A percentile compares a stretch with the other conserved stretches of the same genome.
Evolutionary conservation across 495 filamentous ascomycete genomes (phyloP).

Genomic region (Penicillium mononematosum): DNA sequence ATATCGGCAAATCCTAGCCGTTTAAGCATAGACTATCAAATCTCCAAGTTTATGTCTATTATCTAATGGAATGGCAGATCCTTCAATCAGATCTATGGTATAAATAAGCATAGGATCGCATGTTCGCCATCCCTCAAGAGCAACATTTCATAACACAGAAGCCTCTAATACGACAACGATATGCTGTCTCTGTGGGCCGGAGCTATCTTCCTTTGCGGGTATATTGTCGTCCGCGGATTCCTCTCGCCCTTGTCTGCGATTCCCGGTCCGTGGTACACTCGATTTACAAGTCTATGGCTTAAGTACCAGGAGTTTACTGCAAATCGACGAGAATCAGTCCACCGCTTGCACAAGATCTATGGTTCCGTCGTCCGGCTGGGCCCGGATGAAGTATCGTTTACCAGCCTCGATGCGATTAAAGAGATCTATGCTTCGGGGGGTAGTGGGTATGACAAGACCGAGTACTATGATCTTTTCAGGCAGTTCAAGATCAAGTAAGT

Average conservation of each 20-base stretch:
- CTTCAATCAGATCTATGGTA: neutral
- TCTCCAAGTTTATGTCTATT: neutral
- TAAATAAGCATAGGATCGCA: neutral
- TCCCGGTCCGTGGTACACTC: constrained; percentile 54
- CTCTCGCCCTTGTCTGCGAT: constrained; percentile 28
- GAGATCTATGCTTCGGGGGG: constrained; percentile 65
- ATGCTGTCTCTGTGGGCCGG: constrained; percentile 31
- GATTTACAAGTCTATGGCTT: constrained; percentile 51
- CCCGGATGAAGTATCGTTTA: constrained; percentile 63
- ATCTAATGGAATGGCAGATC: constrained; percentile 1
- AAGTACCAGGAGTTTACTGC: constrained; percentile 59
- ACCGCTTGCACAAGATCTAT: constrained; percentile 54
- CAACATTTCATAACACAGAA: too few species aligned
- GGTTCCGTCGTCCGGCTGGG: constrained; percentile 57
- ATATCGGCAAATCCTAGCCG: constrained; percentile 5
- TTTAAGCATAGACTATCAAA: neutral
- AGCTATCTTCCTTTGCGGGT: constrained; percentile 14
- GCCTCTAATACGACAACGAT: neutral
- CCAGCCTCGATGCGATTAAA: constrained; percentile 55
- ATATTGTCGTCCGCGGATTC: constrained; percentile 8
- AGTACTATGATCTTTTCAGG: constrained; percentile 63
- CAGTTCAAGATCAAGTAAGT: constrained; percentile 53
- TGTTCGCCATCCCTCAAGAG: neutral
- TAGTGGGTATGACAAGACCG: constrained; percentile 67
- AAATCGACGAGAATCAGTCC: constrained; percentile 54